These are phyloP conservation scores for Vitis hybrid DNA, from an alignment of 177 flowering plant genomes.

Conservation along the genomic window DNA sequence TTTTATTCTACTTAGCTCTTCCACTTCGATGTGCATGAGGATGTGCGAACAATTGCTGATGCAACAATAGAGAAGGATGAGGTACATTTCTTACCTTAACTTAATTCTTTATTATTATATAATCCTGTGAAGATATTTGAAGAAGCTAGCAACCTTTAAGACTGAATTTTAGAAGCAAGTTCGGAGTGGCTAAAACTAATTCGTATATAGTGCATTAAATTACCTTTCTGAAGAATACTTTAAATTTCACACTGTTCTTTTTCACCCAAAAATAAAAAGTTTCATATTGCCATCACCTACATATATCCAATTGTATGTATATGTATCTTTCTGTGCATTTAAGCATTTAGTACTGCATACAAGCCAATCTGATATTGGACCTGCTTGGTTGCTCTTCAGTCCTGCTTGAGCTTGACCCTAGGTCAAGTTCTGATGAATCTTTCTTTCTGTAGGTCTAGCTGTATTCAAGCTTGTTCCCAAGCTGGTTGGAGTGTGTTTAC, in stretches of 20 bases:
- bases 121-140: background rate
- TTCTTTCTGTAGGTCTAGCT: too few species aligned
- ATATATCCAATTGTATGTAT: too few species aligned
- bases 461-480: too few species aligned
- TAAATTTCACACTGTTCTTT: background rate
- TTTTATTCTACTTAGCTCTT: conserved; percentile 60
- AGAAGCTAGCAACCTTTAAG: background rate
- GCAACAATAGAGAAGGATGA: conserved; percentile 98
- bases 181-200: background rate
- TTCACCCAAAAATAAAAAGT: too few species aligned
- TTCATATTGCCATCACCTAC: too few species aligned
- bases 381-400: too few species aligned
- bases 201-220: background rate
- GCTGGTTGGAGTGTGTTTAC: too few species aligned
- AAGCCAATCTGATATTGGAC: too few species aligned
- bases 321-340: too few species aligned
- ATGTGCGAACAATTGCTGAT: conserved; percentile 95
- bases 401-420: too few species aligned
- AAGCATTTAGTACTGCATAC: too few species aligned
- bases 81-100: conserved; percentile 38
- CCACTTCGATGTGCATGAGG: conserved; percentile 99
- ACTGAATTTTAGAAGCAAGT: background rate
- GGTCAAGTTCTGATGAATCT: too few species aligned
- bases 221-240: background rate
- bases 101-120: background rate